These are phyloP conservation scores for Zygoascus biomembranicola DNA, from an alignment of 805 yeast genomes.

Conservation along the genomic window DNA sequence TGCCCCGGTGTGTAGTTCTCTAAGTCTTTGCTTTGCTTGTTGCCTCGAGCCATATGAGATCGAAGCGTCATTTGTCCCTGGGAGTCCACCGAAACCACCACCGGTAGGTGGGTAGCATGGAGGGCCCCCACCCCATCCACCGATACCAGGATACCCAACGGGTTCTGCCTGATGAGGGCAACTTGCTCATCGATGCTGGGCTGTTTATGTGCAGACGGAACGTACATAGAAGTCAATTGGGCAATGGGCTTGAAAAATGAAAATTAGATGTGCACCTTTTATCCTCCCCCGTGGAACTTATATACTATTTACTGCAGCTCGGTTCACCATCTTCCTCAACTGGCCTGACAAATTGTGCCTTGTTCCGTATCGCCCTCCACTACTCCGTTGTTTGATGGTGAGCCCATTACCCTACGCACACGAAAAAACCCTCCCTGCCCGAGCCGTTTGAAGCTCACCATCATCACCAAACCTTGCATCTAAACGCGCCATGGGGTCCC, in stretches of 20 bases:
- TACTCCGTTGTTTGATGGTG: no score
- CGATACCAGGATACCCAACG: constrained; percentile 44
- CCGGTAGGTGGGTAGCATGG: constrained; percentile 47
- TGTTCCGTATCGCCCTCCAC: no score
- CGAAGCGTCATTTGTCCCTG: constrained; percentile 29
- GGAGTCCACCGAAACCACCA: constrained; percentile 27
- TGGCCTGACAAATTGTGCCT: no score
- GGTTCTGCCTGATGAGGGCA: constrained; percentile 37
- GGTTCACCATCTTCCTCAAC: no score
- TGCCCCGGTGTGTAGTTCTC: constrained; percentile 20
- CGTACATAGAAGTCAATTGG: background rate
- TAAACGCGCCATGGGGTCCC: background rate
- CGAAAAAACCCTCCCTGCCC: background rate
- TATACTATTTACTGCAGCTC: no score
- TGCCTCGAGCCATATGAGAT: constrained; percentile 49
- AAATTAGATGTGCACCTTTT: no score
- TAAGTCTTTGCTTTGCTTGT: constrained; percentile 36
- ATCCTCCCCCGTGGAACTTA: no score
- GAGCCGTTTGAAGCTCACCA: background rate
- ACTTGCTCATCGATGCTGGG: background rate
- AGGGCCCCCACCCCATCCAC: constrained; percentile 28
- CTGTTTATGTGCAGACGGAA: background rate
- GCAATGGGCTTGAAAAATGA: no score
- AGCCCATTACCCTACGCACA: background rate
- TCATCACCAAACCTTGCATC: background rate